Evolutionary conservation across 345 rosid species (phyloP).

Genomic region (Excoecaria cochinchinensis): DNA sequence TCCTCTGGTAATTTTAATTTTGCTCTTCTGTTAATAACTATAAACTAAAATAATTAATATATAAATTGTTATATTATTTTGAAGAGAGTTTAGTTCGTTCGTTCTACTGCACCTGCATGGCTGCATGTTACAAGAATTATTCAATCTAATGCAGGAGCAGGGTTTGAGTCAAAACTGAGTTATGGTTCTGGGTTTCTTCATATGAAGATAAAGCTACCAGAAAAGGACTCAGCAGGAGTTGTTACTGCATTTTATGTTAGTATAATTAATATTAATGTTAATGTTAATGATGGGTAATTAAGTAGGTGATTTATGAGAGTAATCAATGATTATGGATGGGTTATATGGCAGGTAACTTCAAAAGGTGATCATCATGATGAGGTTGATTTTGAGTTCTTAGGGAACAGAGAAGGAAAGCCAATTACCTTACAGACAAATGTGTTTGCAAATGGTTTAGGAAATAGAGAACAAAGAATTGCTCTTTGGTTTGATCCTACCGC

Average conservation of each 20-base stretch:
- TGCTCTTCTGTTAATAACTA: too few relatives aligned
- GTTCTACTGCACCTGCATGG: too few relatives aligned
- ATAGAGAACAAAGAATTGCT: conserved; percentile 52
- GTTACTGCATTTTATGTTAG: conserved; percentile 65
- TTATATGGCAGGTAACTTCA: conserved; percentile 44
- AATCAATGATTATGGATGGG: background rate
- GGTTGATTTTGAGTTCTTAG: conserved; percentile 73
- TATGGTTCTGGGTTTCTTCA: conserved; percentile 59
- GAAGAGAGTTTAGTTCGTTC: too few relatives aligned
- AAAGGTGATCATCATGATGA: conserved; percentile 49
- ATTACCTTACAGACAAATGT: conserved; percentile 59
- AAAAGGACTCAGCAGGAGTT: conserved; percentile 56
- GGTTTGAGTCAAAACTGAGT: conserved; percentile 46
- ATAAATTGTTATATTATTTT: too few relatives aligned
- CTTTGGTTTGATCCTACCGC: conserved; percentile 73
- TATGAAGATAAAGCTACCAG: conserved; percentile 49
- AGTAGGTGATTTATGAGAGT: too few relatives aligned
- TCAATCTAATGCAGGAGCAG: conserved; percentile 37
- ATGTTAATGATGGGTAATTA: background rate
- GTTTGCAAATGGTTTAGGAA: conserved; percentile 46
- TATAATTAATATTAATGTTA: conserved; percentile 15
- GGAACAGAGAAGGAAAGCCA: conserved; percentile 58
- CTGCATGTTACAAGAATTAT: too few relatives aligned
- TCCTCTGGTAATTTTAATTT: conserved; percentile 40
- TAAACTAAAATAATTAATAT: too few relatives aligned